Evolutionary conservation across 225 moss, liverwort and hornwort genomes (phyloP).

Genomic region (Ulota crispa): DNA sequence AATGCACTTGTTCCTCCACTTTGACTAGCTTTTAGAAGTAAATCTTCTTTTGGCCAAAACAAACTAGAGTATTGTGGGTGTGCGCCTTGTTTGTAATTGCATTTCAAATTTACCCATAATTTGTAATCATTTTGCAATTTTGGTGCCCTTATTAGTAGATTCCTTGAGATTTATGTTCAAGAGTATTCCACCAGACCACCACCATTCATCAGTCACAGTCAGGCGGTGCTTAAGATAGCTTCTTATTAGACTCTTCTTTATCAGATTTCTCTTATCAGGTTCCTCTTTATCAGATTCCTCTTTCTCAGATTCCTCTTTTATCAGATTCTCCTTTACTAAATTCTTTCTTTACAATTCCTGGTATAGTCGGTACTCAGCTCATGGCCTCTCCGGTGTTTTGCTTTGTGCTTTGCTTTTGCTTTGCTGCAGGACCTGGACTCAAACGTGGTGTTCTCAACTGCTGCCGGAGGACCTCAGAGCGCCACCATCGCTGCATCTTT

Average conservation of each 20-base stretch:
- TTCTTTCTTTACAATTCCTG: too few species aligned
- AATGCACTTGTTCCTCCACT: too few species aligned
- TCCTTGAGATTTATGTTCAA: not conserved
- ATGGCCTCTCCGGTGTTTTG: too few species aligned
- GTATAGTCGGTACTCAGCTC: too few species aligned
- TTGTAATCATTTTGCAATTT: too few species aligned
- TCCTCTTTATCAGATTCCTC: too few species aligned
- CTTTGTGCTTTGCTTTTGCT: not conserved
- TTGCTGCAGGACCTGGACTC: conserved; percentile 71
- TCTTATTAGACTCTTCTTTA: not conserved
- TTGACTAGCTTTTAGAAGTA: too few species aligned
- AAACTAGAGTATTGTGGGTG: too few species aligned
- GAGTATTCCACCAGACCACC: not conserved
- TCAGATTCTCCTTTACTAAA: not conserved
- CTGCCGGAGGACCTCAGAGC: conserved; percentile 56
- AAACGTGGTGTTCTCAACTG: conserved; percentile 66
- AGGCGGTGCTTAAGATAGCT: not conserved
- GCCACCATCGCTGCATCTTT: conserved; percentile 71
- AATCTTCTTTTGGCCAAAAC: too few species aligned
- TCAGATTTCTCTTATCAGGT: not conserved
- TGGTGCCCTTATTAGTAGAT: too few species aligned
- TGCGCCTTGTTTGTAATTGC: too few species aligned
- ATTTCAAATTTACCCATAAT: too few species aligned
- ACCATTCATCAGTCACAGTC: not conserved
- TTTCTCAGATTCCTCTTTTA: not conserved